Conservation (phyloP, 495 filamentous ascomycete genomes). For the Trichoderma asperelloides region DNA sequence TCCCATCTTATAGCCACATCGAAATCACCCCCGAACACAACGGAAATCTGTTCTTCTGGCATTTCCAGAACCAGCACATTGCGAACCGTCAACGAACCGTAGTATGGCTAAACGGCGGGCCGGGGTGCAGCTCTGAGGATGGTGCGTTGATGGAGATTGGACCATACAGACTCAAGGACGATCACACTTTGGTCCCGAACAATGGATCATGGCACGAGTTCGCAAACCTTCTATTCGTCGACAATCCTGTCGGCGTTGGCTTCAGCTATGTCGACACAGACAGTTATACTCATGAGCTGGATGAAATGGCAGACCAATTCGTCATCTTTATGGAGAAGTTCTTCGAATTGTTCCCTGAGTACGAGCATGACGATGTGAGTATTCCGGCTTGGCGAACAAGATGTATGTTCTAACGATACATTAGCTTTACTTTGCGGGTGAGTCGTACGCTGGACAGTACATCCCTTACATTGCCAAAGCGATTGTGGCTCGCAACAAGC, state of each 20-base stretch:
- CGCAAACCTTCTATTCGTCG: slow-evolving; percentile 90
- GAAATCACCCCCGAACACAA: slow-evolving; percentile 75
- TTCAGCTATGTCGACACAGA: slow-evolving; percentile 91
- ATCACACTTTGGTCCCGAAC: slow-evolving; percentile 67
- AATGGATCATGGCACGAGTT: slow-evolving; percentile 95
- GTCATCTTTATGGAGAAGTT: slow-evolving; percentile 83
- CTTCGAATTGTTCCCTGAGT: slow-evolving; percentile 84
- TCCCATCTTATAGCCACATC: slow-evolving; percentile 59
- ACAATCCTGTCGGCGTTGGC: slow-evolving; percentile 92
- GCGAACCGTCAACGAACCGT: slow-evolving; percentile 87
- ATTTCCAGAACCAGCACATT: slow-evolving; percentile 90
- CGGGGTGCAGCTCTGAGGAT: slow-evolving; percentile 94
- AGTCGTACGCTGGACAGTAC: slow-evolving; percentile 95
- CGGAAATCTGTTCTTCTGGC: slow-evolving; percentile 97
- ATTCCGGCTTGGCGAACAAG: background rate
- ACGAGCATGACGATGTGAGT: slow-evolving; percentile 83
- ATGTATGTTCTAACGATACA: background rate
- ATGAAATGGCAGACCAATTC: slow-evolving; percentile 84
- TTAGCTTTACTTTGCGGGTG: slow-evolving; percentile 86
- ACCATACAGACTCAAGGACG: slow-evolving; percentile 76
- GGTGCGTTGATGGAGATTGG: slow-evolving; percentile 97
- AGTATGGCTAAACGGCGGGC: slow-evolving; percentile 95
- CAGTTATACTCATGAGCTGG: slow-evolving; percentile 72
- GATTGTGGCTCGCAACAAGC: slow-evolving; percentile 75
- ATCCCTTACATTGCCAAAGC: slow-evolving; percentile 91